Conservation (phyloP, 1,139 yeast species). For the Scheffersomyces parashehatae region DNA sequence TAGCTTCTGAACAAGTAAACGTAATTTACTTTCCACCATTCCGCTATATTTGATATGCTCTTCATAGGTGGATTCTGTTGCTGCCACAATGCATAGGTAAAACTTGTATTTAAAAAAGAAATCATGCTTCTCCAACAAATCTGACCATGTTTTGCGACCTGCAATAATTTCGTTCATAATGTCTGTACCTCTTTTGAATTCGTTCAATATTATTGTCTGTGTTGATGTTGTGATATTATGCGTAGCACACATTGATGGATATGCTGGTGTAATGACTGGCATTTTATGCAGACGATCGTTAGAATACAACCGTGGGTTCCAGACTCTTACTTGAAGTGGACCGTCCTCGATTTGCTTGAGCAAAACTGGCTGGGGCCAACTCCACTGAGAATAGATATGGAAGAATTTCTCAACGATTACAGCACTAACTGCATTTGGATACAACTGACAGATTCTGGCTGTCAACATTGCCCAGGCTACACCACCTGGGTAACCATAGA, state of each 20-base stretch:
- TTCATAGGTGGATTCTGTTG: constrained; percentile 69
- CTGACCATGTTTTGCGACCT: constrained; percentile 72
- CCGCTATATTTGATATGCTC: constrained; percentile 92
- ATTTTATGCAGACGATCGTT: constrained; percentile 86
- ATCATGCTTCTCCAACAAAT: constrained; percentile 72
- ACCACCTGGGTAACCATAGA: constrained; percentile 98
- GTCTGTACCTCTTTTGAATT: constrained; percentile 71
- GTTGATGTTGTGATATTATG: constrained; percentile 92
- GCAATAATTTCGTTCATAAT: constrained; percentile 67
- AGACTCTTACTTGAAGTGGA: constrained; percentile 90
- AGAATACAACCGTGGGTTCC: constrained; percentile 93
- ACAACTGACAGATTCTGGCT: constrained; percentile 92
- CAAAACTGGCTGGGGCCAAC: constrained; percentile 98
- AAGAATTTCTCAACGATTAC: constrained; percentile 87
- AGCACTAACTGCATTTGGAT: constrained; percentile 95
- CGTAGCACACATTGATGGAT: constrained; percentile 99
- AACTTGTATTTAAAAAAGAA: constrained; percentile 84
- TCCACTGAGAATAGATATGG: constrained; percentile 84
- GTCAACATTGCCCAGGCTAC: constrained; percentile 99
- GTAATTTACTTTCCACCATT: constrained; percentile 82
- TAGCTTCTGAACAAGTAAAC: constrained; percentile 77
- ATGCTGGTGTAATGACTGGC: constrained; percentile 99
- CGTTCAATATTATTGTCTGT: constrained; percentile 73
- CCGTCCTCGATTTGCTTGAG: constrained; percentile 95
- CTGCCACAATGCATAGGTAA: constrained; percentile 79